A percentile compares a stretch with the other conserved stretches of the same genome.
Evolutionary conservation across 208 protist genomes (phyloP).

Genomic region (Leishmania guyanensis): DNA sequence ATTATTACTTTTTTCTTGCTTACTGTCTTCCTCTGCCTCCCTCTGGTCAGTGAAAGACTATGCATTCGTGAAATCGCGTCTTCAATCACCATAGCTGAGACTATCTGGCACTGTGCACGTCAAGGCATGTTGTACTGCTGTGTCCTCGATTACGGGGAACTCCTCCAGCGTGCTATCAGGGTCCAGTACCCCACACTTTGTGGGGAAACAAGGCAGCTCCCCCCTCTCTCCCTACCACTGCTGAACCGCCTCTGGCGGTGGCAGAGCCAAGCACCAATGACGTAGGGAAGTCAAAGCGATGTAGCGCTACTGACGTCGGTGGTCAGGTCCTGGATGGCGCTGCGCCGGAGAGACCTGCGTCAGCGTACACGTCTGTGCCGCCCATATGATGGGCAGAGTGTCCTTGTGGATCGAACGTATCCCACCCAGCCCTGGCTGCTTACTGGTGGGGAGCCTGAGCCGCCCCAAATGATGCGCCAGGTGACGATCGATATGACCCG

Average conservation of each 20-base stretch:
- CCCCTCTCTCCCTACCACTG: background rate
- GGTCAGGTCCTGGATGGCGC: background rate
- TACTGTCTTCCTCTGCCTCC: background rate
- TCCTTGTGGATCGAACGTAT: background rate
- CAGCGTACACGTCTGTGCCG: background rate
- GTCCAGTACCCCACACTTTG: background rate
- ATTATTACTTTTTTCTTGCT: constrained; percentile 11
- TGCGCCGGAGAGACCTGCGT: background rate
- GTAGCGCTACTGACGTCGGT: background rate
- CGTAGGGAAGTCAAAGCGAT: background rate
- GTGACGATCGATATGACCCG: background rate
- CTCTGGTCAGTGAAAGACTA: background rate
- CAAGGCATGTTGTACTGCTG: background rate
- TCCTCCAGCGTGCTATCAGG: background rate
- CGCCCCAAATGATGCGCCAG: background rate
- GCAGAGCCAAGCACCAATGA: background rate
- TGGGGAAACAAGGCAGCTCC: background rate
- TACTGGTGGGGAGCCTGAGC: background rate
- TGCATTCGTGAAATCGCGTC: background rate
- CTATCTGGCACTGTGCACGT: background rate
- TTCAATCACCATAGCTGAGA: background rate
- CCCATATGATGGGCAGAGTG: background rate
- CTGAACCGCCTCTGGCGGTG: background rate
- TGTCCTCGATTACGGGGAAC: background rate
- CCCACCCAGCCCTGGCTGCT: background rate